These are phyloP conservation scores for Suhomyces bolitotheri DNA, from an alignment of 1,139 yeast genomes.

Conservation along the genomic window DNA sequence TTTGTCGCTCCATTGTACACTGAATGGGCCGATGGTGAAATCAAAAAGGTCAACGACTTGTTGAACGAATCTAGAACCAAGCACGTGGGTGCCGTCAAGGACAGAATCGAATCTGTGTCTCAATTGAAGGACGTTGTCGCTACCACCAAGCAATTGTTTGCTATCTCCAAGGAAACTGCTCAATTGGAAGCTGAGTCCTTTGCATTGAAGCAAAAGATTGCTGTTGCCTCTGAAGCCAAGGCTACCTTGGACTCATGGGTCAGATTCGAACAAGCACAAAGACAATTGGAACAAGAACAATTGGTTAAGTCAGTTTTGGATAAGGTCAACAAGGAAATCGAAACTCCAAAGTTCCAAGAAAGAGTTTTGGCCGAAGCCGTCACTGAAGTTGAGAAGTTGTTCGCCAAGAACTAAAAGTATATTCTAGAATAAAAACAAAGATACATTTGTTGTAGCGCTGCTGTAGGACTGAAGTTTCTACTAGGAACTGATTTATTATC, in stretches of 20 bases:
- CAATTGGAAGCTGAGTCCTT: constrained; percentile 92
- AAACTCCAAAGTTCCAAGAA: constrained; percentile 91
- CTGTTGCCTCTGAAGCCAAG: constrained; percentile 86
- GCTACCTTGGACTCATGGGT: constrained; percentile 98
- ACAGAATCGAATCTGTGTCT: constrained; percentile 84
- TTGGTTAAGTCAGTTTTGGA: constrained; percentile 82
- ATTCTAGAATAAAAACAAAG: neutral
- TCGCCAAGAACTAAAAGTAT: constrained; percentile 44
- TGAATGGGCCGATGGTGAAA: constrained; percentile 92
- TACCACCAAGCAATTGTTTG: constrained; percentile 88
- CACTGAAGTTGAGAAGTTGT: constrained; percentile 86
- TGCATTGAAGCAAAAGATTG: constrained; percentile 88
- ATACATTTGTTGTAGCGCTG: no score
- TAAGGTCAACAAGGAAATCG: constrained; percentile 83
- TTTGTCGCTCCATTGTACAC: constrained; percentile 92
- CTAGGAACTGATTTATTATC: no score
- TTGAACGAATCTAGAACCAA: constrained; percentile 86
- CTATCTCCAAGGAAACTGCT: constrained; percentile 94
- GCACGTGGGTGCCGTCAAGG: constrained; percentile 90
- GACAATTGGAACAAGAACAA: constrained; percentile 95
- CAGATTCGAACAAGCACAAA: constrained; percentile 94
- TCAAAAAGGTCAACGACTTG: constrained; percentile 76
- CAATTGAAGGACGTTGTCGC: constrained; percentile 89
- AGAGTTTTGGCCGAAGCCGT: constrained; percentile 87
- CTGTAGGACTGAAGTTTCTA: no score